Evolutionary conservation across 2,329 filamentous ascomycete genomes (phyloP), one percentile per base, ranked within the genome.

Genomic region (Calonectria multiphialidica): DNA sequence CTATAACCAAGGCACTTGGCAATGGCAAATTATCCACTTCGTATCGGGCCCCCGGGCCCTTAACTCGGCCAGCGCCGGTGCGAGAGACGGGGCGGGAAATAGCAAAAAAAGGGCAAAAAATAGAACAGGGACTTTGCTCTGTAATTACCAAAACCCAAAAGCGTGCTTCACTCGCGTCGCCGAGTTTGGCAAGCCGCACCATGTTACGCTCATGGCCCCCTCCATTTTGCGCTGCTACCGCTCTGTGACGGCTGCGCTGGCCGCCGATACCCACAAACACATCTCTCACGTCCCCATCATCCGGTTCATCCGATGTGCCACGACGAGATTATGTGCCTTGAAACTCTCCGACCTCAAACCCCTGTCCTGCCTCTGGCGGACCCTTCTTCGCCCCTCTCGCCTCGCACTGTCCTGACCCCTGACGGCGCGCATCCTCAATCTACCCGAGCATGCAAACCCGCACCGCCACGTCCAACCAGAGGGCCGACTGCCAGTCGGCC

Each of bases 231-330:
- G 61, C 49, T 55, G 50, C 49, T 65, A 42, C 64, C 42, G 30
- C 55, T 50, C 55, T 66, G 55, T 53, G 45, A 57, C 47, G 61
- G 50, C 35, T 33, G 30, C 53, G 33, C 62, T 25, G 10, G 25
- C 21, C 53, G 37, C 21, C 47, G 5, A 42, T 33, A 47, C 33
- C 50, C 50, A 59, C 53, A n/a, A 28, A 33, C 42, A 40, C 68
- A 42, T 70, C 62, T 37, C 28, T 53, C 53, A 16, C 33, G 42
- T 65, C 61, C 50, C 68, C 63, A 63, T 33, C 61, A 62, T 64
- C 76, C 70, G 67, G 72, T 72, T 75, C 75, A 79, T 79, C 76
- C 75, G 66, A 79, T 73, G 76, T 78, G 68, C 68, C 70, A 75
- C 77, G 53, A 25, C 53, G 53, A 59, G 53, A 59, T 59, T 49